A percentile compares a stretch with the other conserved stretches of the same genome.
These are phyloP conservation scores for Neurospora tetrasperma DNA, from an alignment of 495 filamentous ascomycete genomes.

Conservation along the genomic window DNA sequence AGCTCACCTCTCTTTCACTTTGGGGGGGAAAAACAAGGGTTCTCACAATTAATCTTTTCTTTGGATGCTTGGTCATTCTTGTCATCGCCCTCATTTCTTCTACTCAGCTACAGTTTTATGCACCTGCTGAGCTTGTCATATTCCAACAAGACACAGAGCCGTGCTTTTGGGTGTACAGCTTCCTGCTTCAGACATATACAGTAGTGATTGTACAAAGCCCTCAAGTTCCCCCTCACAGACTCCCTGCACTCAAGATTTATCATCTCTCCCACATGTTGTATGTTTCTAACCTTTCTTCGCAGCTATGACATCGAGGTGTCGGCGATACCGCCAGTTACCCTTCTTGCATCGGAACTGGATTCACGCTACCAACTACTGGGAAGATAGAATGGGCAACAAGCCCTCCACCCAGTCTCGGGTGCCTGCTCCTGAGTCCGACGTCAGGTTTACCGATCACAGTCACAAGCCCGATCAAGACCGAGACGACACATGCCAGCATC, in stretches of 20 bases:
- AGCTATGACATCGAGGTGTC: constrained; percentile 18
- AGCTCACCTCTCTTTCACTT: background rate
- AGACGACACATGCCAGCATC: constrained; percentile 19
- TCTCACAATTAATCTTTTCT: background rate
- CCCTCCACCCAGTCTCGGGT: constrained; percentile 18
- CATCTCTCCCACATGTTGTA: background rate
- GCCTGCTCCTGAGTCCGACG: constrained; percentile 15
- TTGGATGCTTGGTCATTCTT: background rate
- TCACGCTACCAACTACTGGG: constrained; percentile 18
- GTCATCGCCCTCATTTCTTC: background rate
- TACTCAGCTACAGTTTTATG: background rate
- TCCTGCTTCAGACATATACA: background rate
- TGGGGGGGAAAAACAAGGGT: background rate
- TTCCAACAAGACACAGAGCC: background rate
- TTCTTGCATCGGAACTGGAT: constrained; percentile 31
- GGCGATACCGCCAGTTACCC: constrained; percentile 17
- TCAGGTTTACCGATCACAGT: constrained; percentile 18
- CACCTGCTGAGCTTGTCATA: background rate
- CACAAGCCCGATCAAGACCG: background rate
- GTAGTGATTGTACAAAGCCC: background rate
- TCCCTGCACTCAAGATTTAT: background rate
- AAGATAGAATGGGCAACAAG: constrained; percentile 33
- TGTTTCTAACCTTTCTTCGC: constrained; percentile 4
- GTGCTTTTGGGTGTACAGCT: background rate
- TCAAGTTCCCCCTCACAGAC: background rate